Evolutionary conservation across 2,329 filamentous ascomycete species (phyloP), one percentile per base, ranked within the genome.

Genomic region (Xylaria sp.): DNA sequence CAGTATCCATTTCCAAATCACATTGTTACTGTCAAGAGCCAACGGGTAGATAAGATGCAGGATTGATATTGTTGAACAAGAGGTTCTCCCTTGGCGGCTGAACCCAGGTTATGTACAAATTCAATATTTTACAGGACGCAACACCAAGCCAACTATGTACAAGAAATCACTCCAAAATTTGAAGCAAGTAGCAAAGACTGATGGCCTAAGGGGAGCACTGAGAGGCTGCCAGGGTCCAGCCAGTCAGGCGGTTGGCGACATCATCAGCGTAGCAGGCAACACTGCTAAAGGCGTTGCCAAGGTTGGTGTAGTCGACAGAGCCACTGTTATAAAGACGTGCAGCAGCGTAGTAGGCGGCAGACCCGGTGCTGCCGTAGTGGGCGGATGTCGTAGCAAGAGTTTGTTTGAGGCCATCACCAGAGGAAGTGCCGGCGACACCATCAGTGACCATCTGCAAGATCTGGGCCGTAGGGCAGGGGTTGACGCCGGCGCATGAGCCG

Each of bases 241-340:
- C 69, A 39, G 67, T 69, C 18, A 64, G 55, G 31, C 69, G 69
- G 67, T 82, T 86, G 57, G 86, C 85, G 70, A 87, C 78, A 70
- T 88, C 86, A 20, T 78, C 81, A 9, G 82, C 79, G 74, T 88
- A 88, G 78, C 84, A 87, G 69, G 82, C 80, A 20, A 84, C 85
- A 25, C 67, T 70, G 39, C 80, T 81, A 74, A 84, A 78, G 54
- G 82, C 82, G 63, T 80, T 77, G 50, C 81, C 78, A 7, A 83
- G 75, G 70, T 84, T 79, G 46, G 76, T 78, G 10, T 69, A 69
- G 48, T 76, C 68, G 74, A 84, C 73, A 25, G 75, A 77, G 18
- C 85, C 85, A n/a, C 82, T 83, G 75, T 87, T 87, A 78, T 86
- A 87, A 44, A 82, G 80, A 41, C 84, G 78, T n/a, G 84, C 82